These are phyloP conservation scores for Pelargonium nanum DNA, from an alignment of 345 rosid genomes.

Conservation along the genomic window DNA sequence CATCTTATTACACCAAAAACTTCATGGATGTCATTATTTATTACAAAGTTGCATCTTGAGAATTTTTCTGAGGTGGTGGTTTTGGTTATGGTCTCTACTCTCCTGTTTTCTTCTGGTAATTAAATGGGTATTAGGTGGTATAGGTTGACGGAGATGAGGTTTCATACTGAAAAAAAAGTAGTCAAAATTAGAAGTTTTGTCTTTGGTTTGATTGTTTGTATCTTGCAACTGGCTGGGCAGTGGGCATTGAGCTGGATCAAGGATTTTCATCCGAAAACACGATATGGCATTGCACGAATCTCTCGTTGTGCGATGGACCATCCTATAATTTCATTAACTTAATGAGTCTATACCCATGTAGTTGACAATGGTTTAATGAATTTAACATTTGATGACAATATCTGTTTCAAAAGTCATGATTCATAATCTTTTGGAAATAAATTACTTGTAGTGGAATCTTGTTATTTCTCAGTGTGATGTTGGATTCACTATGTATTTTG, in stretches of 20 bases:
- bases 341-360: constrained; percentile 27
- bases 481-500: background rate
- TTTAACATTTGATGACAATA: constrained; percentile 10
- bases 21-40: background rate
- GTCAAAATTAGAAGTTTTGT: background rate
- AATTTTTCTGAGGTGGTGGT: constrained; percentile 17
- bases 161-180: background rate
- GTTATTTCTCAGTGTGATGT: background rate
- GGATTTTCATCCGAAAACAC: too few relatives aligned
- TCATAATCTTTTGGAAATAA: too few relatives aligned
- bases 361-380: constrained; percentile 18
- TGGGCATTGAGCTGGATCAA: background rate
- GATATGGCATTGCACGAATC: too few relatives aligned
- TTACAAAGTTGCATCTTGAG: background rate
- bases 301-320: constrained; percentile 7
- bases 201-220: background rate
- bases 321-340: constrained; percentile 8
- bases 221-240: background rate
- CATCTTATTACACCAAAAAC: too few relatives aligned
- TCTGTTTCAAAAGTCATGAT: constrained; percentile 12
- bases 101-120: constrained; percentile 39
- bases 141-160: constrained; percentile 14
- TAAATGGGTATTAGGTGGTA: constrained; percentile 42
- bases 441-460: background rate
- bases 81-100: constrained; percentile 10